Evolutionary conservation across 202 grass and related monocot species (phyloP).

Genomic region (Brachypodium distachyon): DNA sequence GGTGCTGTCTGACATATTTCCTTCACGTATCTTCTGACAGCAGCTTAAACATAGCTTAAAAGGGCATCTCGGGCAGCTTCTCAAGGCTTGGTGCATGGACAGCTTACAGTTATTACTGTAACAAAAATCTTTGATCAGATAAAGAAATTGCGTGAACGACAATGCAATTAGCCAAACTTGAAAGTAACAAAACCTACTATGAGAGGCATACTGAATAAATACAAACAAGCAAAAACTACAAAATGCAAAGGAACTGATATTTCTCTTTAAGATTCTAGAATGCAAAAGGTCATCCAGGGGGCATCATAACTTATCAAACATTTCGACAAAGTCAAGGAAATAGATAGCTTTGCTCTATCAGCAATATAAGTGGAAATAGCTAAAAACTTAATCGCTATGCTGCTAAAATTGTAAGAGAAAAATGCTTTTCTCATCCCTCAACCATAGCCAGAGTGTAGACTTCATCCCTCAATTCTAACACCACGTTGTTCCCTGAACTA

Average conservation of each 20-base stretch:
- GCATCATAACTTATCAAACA: background rate
- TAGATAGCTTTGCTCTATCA: background rate
- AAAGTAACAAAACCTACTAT: background rate
- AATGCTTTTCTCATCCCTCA: no score
- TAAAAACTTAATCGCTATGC: background rate
- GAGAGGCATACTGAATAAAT: background rate
- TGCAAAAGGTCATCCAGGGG: background rate
- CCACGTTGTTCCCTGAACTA: no score
- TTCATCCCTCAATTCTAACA: no score
- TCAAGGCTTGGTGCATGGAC: slow-evolving; percentile 36
- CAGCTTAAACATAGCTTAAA: slow-evolving; percentile 81
- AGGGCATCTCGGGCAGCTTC: slow-evolving; percentile 74
- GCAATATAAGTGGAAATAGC: background rate
- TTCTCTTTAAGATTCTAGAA: background rate
- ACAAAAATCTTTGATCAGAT: background rate
- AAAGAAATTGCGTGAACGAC: background rate
- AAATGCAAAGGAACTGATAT: background rate
- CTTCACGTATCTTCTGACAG: slow-evolving; percentile 63
- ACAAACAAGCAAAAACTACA: background rate
- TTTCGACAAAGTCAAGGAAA: background rate
- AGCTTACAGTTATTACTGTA: slow-evolving; percentile 75
- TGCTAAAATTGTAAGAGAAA: background rate
- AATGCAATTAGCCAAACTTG: background rate
- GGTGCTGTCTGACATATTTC: slow-evolving; percentile 19
- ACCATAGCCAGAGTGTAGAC: no score